Evolutionary conservation across 352 stramenopile species (phyloP).

Genomic region (Phytophthora palmivora): DNA sequence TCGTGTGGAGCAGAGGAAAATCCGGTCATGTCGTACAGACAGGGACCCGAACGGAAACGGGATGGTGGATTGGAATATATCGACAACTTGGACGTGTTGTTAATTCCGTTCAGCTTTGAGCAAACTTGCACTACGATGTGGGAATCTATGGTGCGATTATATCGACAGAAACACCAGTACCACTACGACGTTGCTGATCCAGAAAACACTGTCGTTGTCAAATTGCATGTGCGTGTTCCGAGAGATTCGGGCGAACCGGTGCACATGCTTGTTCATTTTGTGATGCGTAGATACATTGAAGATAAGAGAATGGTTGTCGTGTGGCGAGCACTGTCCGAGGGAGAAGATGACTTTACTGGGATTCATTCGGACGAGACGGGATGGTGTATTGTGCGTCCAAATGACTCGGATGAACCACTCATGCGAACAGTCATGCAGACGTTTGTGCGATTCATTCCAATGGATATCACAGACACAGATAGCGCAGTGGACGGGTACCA

Average conservation of each 20-base stretch:
- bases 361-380: slow-evolving; percentile 34
- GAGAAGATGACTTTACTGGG: slow-evolving; percentile 20
- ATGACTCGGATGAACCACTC: no score
- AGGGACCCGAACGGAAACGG: slow-evolving; percentile 6
- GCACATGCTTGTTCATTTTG: slow-evolving; percentile 26
- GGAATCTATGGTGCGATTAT: slow-evolving; percentile 25
- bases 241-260: slow-evolving; percentile 14
- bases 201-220: slow-evolving; percentile 45
- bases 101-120: no score
- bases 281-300: slow-evolving; percentile 53
- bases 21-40: slow-evolving; percentile 22
- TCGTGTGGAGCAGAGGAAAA: slow-evolving; percentile 4
- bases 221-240: slow-evolving; percentile 32
- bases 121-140: slow-evolving; percentile 29
- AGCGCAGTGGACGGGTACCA: slow-evolving; percentile 19
- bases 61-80: slow-evolving; percentile 33
- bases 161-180: slow-evolving; percentile 14
- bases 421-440: slow-evolving; percentile 18
- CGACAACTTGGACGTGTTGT: slow-evolving; percentile 27
- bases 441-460: slow-evolving; percentile 23
- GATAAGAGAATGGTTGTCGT: slow-evolving; percentile 53
- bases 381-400: slow-evolving; percentile 22
- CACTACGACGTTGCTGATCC: slow-evolving; percentile 27
- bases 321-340: no score
- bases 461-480: slow-evolving; percentile 7